Base-by-base conservation (phyloP, 2,329 filamentous ascomycete species). In the Proliferodiscus dingleyae region DNA sequence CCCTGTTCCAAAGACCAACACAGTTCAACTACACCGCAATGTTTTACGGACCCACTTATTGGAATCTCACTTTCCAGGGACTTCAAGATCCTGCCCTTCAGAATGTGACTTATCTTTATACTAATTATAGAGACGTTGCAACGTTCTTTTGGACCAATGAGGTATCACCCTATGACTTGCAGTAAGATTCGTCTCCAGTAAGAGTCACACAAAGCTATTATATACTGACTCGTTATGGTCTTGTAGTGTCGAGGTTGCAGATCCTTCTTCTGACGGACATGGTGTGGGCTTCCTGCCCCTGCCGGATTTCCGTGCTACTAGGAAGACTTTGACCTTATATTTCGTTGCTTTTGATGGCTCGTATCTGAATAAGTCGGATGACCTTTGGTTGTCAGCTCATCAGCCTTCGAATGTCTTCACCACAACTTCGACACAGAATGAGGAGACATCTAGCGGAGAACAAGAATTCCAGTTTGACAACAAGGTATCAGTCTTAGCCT, bases 81-180 rank as follows among this genome's bases (percentile, higher is more conserved):
- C 24, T 26, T 26, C 11, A 6, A 26, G 24, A 26, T 26, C 11
- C 24, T 26, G 24, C 24, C 11, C 24, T 26, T 26, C 6, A 26
- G 24, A 26, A 26, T 26, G 11, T 26, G 6, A 26, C 24, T 11
- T 26, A 26, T 11, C 24, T 26, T 11, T 26, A 26, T 11, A 26
- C 24, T 6, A 26, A 26, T 26, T 26, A 6, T 26, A 26, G 24
- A 26, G 24, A 26, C 24, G 24, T 26, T 6, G 24, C 24, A 6
- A 26, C 24, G 6, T 6, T 6, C 6, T 26, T 26, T 6, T 26
- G 24, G 24, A 6, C 6, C 6, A 6, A 26, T 26, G 24, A 5
- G 78, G 13, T n/a, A 32, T 32, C 29, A 5, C 29, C 29, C 7
- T 32, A 32, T n/a, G 29, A 32, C 29, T 5, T 32, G 5, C 8